Percentiles rank a stretch among this genome's conserved stretches.
Evolutionary conservation across 2,329 filamentous ascomycete genomes (phyloP).

Genomic region (Aspergillus aculeatinus): DNA sequence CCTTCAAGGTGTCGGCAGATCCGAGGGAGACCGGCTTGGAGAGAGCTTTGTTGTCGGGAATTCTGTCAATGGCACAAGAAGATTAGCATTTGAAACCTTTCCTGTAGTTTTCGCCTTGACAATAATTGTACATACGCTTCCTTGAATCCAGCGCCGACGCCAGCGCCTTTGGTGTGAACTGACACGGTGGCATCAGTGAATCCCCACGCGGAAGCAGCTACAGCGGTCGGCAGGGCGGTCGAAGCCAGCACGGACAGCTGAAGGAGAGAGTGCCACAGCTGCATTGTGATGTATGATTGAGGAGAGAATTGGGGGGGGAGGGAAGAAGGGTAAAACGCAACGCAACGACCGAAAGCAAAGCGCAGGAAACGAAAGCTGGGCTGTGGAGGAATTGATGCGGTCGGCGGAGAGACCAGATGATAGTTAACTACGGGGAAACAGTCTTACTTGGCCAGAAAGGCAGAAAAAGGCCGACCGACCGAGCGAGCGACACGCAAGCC

Average conservation of each 20-base stretch:
- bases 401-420: conserved; percentile 12
- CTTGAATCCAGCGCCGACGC: conserved; percentile 53
- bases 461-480: not conserved
- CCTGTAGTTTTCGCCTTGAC: not conserved
- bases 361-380: conserved; percentile 8
- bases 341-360: not conserved
- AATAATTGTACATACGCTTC: conserved; percentile 50
- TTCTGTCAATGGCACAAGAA: conserved; percentile 43
- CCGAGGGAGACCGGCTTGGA: conserved; percentile 65
- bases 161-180: conserved; percentile 59
- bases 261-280: conserved; percentile 36
- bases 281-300: conserved; percentile 30
- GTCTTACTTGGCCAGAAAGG: not conserved
- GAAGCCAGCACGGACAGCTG: conserved; percentile 40
- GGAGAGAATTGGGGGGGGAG: too few species aligned
- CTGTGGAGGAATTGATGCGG: conserved; percentile 12
- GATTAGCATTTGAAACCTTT: not conserved
- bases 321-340: not conserved
- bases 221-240: conserved; percentile 32
- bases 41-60: conserved; percentile 60
- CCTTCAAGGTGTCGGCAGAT: conserved; percentile 71
- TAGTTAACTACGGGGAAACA: not conserved
- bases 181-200: conserved; percentile 65
- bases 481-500: too few species aligned
- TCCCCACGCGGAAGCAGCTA: conserved; percentile 57